Evolutionary conservation across 164 flowering plant genomes (phyloP), one percentile per base, ranked within the genome.

Genomic region (Tetracentron sinense): DNA sequence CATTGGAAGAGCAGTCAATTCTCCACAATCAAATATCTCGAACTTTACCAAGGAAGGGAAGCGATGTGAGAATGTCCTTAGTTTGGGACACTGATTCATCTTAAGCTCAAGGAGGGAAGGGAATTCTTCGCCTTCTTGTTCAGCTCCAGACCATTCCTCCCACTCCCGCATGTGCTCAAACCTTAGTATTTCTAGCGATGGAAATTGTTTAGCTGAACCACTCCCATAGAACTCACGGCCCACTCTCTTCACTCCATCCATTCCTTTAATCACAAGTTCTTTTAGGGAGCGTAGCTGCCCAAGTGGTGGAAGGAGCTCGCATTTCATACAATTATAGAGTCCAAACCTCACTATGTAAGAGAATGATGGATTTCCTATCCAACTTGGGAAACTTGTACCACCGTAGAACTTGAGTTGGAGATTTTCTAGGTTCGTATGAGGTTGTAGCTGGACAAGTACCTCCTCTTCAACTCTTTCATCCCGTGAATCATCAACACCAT

Each of bases 251-350:
- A 73, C 25, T 15, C 54, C 29, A 17, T 14, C n/a, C 54, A 70
- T 22, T 1, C 74, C 69, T 7, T 17, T 1, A 7, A 72, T 51
- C 3, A 5, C 8, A 1, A 72, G 63, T 0, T 38, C 15, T 17
- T 64, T 66, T 6, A 80, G 68, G 0, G n/a, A 58, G 2, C 74
- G 79, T 30, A 80, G 61, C 14, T 64, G 68, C 7, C 80, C 80
- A 15, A 75, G 66, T 12, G 74, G 46, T 11, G 79, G 83, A 26
- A 75, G n/a, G n/a, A n/a, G n/a, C n/a, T n/a, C n/a, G n/a, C n/a
- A n/a, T n/a, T n/a, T n/a, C n/a, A n/a, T n/a, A n/a, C n/a, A n/a
- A n/a, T n/a, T n/a, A n/a, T n/a, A n/a, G n/a, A n/a, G n/a, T n/a
- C n/a, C n/a, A n/a, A n/a, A n/a, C n/a, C n/a, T n/a, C n/a, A n/a